phyloP scores from a whole-genome alignment of 805 yeast genomes.

The Metschnikowia sp. region DNA sequence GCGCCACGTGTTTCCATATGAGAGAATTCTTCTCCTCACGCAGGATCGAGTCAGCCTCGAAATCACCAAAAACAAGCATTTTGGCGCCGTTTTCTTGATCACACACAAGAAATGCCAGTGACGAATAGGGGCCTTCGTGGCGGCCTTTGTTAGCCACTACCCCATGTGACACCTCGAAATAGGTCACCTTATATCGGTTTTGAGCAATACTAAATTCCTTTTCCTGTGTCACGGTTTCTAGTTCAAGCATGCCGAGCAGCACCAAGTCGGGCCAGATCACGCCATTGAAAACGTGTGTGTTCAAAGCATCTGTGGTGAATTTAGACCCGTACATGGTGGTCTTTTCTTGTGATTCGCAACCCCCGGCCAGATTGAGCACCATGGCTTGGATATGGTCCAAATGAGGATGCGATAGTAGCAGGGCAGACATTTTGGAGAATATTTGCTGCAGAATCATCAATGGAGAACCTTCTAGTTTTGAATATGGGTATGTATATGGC shows the following conservation, averaged over 20 bases:
- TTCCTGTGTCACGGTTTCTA: constrained; percentile 17
- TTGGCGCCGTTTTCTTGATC: constrained; percentile 30
- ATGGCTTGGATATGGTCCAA: constrained; percentile 74
- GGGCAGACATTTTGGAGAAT: constrained; percentile 28
- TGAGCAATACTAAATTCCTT: constrained; percentile 15
- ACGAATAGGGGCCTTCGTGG: constrained; percentile 29
- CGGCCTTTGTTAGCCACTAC: constrained; percentile 10
- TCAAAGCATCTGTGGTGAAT: constrained; percentile 50
- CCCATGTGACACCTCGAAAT: constrained; percentile 37
- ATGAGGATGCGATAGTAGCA: constrained; percentile 75
- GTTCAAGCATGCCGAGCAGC: constrained; percentile 23
- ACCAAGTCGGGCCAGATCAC: constrained; percentile 75
- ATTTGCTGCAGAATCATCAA: constrained; percentile 12
- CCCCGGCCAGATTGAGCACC: constrained; percentile 66
- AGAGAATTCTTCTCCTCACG: constrained; percentile 29
- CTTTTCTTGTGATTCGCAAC: constrained; percentile 14
- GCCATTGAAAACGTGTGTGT: constrained; percentile 65
- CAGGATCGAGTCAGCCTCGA: constrained; percentile 64
- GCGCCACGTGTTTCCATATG: constrained; percentile 60
- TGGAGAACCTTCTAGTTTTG: constrained; percentile 7
- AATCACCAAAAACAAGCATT: constrained; percentile 76
- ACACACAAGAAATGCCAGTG: constrained; percentile 60
- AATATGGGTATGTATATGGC: constrained; percentile 25
- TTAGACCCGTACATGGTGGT: constrained; percentile 43
- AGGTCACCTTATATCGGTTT: constrained; percentile 22